Evolutionary conservation across 495 filamentous ascomycete genomes (phyloP).

Genomic region (Penicillium longicatenatum): DNA sequence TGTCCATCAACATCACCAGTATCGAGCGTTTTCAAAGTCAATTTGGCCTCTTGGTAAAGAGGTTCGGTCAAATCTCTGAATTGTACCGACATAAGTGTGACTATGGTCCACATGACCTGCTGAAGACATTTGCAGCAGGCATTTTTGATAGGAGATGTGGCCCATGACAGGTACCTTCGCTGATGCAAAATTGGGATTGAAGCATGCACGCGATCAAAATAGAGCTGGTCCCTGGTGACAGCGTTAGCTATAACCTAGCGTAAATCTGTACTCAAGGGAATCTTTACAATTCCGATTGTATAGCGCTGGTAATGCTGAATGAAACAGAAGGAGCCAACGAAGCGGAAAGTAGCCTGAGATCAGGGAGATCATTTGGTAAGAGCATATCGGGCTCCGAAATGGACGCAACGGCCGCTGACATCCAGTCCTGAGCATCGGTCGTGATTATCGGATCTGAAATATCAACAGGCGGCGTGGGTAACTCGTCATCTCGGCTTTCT

Average conservation of each 20-base stretch:
- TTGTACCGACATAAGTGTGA: constrained; percentile 28
- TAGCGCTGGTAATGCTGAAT: too few relatives aligned
- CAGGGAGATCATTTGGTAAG: not conserved
- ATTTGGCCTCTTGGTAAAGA: constrained; percentile 30
- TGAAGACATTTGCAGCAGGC: constrained; percentile 23
- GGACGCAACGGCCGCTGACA: not conserved
- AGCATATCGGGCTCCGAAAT: not conserved
- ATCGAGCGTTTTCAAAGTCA: constrained; percentile 12
- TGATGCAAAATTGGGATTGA: constrained; percentile 33
- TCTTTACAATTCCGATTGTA: too few relatives aligned
- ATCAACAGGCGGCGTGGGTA: not conserved
- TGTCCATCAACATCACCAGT: constrained; percentile 7
- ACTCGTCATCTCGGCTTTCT: not conserved
- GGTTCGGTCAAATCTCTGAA: constrained; percentile 19
- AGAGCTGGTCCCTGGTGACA: constrained; percentile 33
- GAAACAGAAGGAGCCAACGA: constrained; percentile 1
- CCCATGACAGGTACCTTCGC: constrained; percentile 26
- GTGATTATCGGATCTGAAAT: not conserved
- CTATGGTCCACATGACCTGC: constrained; percentile 36
- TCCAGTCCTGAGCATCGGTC: not conserved
- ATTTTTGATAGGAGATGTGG: constrained; percentile 10
- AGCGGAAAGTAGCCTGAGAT: not conserved
- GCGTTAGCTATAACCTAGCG: too few relatives aligned
- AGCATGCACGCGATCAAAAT: constrained; percentile 35
- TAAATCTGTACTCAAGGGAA: too few relatives aligned